Evolutionary conservation across 2,329 filamentous ascomycete species (phyloP).

Genomic region (Juglanconis juglandina): DNA sequence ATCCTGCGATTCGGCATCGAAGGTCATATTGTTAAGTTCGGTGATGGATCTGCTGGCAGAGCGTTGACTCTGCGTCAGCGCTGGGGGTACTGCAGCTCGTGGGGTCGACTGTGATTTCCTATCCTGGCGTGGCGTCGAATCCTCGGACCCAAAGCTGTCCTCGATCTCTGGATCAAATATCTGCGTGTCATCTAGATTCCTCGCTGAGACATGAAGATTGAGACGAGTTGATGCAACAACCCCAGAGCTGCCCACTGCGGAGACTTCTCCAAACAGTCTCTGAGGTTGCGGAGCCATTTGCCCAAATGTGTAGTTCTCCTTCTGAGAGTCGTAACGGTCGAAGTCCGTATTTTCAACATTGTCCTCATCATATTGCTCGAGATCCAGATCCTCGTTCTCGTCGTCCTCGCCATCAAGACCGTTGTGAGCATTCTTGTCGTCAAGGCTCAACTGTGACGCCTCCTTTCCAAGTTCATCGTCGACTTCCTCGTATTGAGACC

Average conservation of each 20-base stretch:
- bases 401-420: slow-evolving; percentile 18
- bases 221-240: slow-evolving; percentile 46
- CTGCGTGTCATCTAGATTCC: slow-evolving; percentile 32
- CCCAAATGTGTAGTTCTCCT: slow-evolving; percentile 72
- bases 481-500: slow-evolving; percentile 58
- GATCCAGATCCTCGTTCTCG: slow-evolving; percentile 24
- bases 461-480: slow-evolving; percentile 58
- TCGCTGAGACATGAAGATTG: slow-evolving; percentile 41
- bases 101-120: slow-evolving; percentile 19
- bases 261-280: slow-evolving; percentile 56
- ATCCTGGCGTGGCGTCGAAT: slow-evolving; percentile 24
- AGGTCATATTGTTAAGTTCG: slow-evolving; percentile 49
- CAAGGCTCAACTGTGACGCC: slow-evolving; percentile 63
- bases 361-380: slow-evolving; percentile 23
- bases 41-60: slow-evolving; percentile 40
- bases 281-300: slow-evolving; percentile 35
- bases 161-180: slow-evolving; percentile 40
- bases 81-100: slow-evolving; percentile 21
- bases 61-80: slow-evolving; percentile 22
- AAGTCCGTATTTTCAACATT: slow-evolving; percentile 36
- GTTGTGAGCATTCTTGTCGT: slow-evolving; percentile 37
- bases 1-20: slow-evolving; percentile 54
- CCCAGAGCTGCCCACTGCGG: slow-evolving; percentile 52
- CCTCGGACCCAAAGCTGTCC: slow-evolving; percentile 47
- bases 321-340: slow-evolving; percentile 66